Conservation (phyloP, 305 asterid genomes). For the Plantago lanceolata region DNA sequence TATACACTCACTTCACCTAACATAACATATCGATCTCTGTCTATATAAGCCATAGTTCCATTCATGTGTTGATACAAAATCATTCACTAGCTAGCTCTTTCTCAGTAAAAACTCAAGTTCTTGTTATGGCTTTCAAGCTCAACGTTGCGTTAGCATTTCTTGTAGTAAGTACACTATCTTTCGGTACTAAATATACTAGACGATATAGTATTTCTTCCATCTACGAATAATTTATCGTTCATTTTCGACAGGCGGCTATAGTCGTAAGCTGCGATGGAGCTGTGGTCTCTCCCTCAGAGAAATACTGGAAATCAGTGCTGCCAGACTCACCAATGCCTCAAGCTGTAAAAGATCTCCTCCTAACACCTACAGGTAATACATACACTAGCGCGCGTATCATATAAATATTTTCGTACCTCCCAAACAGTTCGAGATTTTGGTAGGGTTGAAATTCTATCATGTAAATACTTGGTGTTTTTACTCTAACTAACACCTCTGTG, state of each 20-base stretch:
- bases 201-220: no score
- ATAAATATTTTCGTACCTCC: no score
- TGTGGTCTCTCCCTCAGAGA: conserved; percentile 34
- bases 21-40: neutral
- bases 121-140: conserved; percentile 47
- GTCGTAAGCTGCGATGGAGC: conserved; percentile 59
- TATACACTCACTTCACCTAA: conserved; percentile 33
- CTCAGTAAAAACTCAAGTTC: neutral
- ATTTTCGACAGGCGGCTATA: conserved; percentile 42
- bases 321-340: conserved; percentile 73
- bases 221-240: no score
- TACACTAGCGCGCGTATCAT: no score
- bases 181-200: no score
- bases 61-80: no score
- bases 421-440: no score
- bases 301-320: conserved; percentile 63
- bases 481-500: neutral
- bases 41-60: no score
- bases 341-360: conserved; percentile 47
- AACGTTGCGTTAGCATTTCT: conserved; percentile 40
- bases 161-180: conserved; percentile 46
- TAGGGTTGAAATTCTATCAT: no score
- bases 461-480: no score
- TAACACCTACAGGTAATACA: conserved; percentile 33
- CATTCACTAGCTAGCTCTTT: no score